Evolutionary conservation across 2,329 filamentous ascomycete genomes (phyloP), one percentile per base, ranked within the genome.

Genomic region (Pseudopyrenochaeta lycopersici): DNA sequence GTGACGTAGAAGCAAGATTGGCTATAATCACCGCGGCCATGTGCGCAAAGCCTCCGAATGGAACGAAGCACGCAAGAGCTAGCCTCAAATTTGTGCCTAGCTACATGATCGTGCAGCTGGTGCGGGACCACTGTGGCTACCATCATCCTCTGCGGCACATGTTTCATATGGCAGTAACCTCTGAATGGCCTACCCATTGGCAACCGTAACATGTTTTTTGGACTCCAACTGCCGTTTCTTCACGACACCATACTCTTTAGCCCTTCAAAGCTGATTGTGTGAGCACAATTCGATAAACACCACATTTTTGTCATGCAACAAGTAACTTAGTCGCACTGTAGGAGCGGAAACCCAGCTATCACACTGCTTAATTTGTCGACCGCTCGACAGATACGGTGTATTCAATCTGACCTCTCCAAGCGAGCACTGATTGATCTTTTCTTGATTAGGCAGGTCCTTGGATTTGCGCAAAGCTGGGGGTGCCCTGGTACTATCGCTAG

Each of bases 101-200:
- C 40, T 47, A 45, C 55, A 56, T 52, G 20, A 58, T 58, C 55
- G 52, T 49, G 48, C 48, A 52, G 47, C 31, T 38, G 23, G n/a
- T 35, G 36, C 46, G 30, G 35, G 21, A 32, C 42, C 40, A 20
- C 42, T 31, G 31, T 36, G 27, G 21, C 44, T 44, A 40, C 5
- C 17, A 35, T 30, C 11, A 21, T 20, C 35, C 35, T 17, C 20
- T 20, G 35, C 7, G n/a, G 20, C 4, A n/a, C 4, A 38, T 15
- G 36, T 18, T 39, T 18, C 21, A 18, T 23, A 14, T 11, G 14
- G 21, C 36, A 11, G 36, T 11, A 11, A 20, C 14, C n/a, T 20
- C 17, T 2, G 18, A n/a, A 39, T 12, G 14, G n/a, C 36, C 5
- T 7, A 9, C 6, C 18, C 36, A 27, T 9, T 5, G 4, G 9